Base-by-base conservation (phyloP, 2,329 filamentous ascomycete species). In the Geosmithia flava region DNA sequence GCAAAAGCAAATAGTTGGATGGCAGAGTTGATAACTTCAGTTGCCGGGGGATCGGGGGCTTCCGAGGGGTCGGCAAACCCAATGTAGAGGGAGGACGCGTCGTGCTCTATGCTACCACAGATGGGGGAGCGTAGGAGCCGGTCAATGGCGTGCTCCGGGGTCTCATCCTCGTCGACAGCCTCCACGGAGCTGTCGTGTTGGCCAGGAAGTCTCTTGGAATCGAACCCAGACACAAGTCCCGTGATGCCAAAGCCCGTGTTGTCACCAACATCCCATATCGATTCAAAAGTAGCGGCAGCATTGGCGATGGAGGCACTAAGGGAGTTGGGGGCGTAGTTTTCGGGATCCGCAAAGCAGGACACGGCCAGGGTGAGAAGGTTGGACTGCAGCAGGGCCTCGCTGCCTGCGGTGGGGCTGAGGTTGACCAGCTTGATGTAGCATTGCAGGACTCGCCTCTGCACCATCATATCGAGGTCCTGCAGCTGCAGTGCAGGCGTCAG, bases 181-280 rank as follows among this genome's bases (percentile, higher is more conserved):
- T 75, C 70, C 13, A 65, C 58, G 0, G 68, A 63, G 46, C 66
- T 61, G 16, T 80, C 75, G 50, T 83, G 78, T 57, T 85, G 83
- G 27, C 87, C 85, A 15, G 81, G 81, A 49, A 90, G 72, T 23
- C 75, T 78, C 56, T 76, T 80, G 17, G 89, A 72, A 47, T 83
- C 78, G 59, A 93, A 89, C 0, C 88, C 87, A 20, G 79, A 75
- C 1, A 95, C 81, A 20, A 97, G 70, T 1, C 90, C 87, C 10
- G 87, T 95, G 16, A 98, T 83, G 2, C 94, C 93, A 63, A 95
- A 97, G 1, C 90, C 91, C 56, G 83, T 90, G 59, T 97, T 97
- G 62, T 98, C 93, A 8, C 83, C 85, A 7, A 95, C 79, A 53
- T 97, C 91, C 93, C 93, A 98, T 40, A 98, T 80, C 1, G 82